phyloP scores from a whole-genome alignment of 257 asterid genomes.

The Solanum okadae region DNA sequence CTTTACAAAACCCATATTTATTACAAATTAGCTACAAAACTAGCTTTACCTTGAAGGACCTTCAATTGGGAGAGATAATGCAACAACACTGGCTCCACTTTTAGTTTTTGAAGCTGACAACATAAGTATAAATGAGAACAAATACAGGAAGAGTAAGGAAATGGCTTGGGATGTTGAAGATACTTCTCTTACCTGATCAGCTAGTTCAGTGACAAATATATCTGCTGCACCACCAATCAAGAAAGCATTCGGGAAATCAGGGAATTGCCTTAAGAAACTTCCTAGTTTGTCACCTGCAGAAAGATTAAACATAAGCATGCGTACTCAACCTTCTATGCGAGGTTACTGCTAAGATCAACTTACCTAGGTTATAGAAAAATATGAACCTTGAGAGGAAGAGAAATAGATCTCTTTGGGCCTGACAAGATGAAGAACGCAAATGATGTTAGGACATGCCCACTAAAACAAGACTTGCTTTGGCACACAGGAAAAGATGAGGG shows the following conservation, averaged over 20 bases:
- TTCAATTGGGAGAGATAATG: conserved; percentile 81
- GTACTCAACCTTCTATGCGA: conserved; percentile 8
- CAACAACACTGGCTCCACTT: conserved; percentile 95
- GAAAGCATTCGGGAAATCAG: conserved; percentile 88
- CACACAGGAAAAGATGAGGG: background rate
- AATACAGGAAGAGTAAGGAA: background rate
- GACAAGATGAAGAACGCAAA: conserved; percentile 3
- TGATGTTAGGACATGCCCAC: background rate
- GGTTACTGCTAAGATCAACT: background rate
- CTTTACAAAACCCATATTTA: background rate
- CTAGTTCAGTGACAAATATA: conserved; percentile 66
- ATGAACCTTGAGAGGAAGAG: conserved; percentile 81
- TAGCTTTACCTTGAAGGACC: conserved; percentile 54
- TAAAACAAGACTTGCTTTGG: background rate
- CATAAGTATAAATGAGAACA: background rate
- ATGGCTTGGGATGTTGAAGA: background rate
- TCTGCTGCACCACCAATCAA: conserved; percentile 71
- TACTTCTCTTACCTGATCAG: conserved; percentile 71
- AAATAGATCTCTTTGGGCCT: conserved; percentile 85
- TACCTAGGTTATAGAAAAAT: conserved; percentile 68
- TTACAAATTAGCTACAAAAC: background rate
- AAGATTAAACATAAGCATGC: background rate
- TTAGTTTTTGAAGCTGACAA: conserved; percentile 77
- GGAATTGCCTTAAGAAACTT: conserved; percentile 66
- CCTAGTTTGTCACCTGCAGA: conserved; percentile 66